These are phyloP conservation scores for Fusarium heterosporum DNA, from an alignment of 2,329 filamentous ascomycete species.

Conservation along the genomic window DNA sequence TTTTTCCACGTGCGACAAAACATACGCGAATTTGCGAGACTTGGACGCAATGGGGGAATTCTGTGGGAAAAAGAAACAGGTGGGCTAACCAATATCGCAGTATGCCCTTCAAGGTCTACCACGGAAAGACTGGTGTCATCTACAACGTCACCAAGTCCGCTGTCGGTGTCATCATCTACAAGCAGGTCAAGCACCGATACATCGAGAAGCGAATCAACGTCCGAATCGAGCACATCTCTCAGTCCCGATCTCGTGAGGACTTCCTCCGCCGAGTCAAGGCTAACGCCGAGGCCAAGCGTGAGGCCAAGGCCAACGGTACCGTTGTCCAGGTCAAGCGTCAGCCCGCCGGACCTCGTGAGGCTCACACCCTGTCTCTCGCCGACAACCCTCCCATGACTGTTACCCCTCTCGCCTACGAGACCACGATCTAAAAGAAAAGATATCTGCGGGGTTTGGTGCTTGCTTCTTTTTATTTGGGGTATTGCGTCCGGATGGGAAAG, in stretches of 20 bases:
- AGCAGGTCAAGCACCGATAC: conserved; percentile 99
- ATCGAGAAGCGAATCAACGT: conserved; percentile 99
- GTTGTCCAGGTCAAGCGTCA: conserved; percentile 94
- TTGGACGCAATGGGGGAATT: conserved; percentile 23
- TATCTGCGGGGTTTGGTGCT: conserved; percentile 47
- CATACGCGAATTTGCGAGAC: conserved; percentile 25
- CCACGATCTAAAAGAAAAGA: conserved; percentile 81
- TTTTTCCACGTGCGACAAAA: conserved; percentile 37
- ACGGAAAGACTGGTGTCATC: conserved; percentile 97
- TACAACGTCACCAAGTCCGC: conserved; percentile 99
- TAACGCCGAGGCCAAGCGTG: conserved; percentile 91
- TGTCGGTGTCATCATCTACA: conserved; percentile 99
- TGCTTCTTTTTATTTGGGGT: conserved; percentile 58
- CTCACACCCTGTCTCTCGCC: conserved; percentile 81
- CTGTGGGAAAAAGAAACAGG: conserved; percentile 11
- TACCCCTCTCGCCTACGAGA: conserved; percentile 94
- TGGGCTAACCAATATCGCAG: conserved; percentile 62
- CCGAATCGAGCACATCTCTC: conserved; percentile 95
- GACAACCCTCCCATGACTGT: conserved; percentile 92
- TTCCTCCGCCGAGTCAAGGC: conserved; percentile 97
- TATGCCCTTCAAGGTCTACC: conserved; percentile 99
- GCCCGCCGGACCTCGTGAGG: conserved; percentile 81
- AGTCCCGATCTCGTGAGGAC: conserved; percentile 95
- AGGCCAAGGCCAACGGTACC: conserved; percentile 91
- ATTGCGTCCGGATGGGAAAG: conserved; percentile 59